A percentile compares a stretch with the other conserved stretches of the same genome.
Conservation (phyloP, 2,329 filamentous ascomycete genomes). For the Ascochyta viciae-villosae region DNA sequence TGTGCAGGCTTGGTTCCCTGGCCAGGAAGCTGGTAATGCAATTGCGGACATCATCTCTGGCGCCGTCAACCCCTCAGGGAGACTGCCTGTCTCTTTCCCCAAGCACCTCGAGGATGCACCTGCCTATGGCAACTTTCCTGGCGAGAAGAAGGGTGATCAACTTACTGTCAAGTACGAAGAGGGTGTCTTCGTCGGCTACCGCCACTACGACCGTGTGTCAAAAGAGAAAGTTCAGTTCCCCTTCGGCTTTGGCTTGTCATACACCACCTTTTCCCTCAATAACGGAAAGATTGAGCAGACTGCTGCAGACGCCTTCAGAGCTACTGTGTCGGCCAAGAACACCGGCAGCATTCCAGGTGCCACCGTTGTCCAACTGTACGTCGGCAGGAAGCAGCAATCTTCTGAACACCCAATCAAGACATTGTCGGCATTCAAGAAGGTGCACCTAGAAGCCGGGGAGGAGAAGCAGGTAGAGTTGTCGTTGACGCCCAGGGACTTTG, state of each 20-base stretch:
- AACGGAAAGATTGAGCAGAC: slow-evolving; percentile 65
- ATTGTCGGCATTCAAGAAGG: slow-evolving; percentile 71
- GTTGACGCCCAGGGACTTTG: slow-evolving; percentile 36
- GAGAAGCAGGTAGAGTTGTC: slow-evolving; percentile 62
- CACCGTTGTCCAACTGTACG: slow-evolving; percentile 64
- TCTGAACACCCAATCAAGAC: slow-evolving; percentile 68
- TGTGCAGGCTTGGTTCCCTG: slow-evolving; percentile 52
- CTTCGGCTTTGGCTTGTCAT: slow-evolving; percentile 50
- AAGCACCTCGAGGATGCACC: slow-evolving; percentile 45
- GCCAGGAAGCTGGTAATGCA: slow-evolving; percentile 52
- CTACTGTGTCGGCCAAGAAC: slow-evolving; percentile 58
- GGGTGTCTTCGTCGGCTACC: slow-evolving; percentile 62
- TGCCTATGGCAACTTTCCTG: slow-evolving; percentile 49
- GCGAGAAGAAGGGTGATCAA: slow-evolving; percentile 56
- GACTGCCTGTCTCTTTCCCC: slow-evolving; percentile 51
- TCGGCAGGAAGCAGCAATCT: slow-evolving; percentile 56
- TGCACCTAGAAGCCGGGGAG: slow-evolving; percentile 65
- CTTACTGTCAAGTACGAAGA: slow-evolving; percentile 67
- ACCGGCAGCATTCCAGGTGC: slow-evolving; percentile 58
- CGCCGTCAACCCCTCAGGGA: slow-evolving; percentile 49
- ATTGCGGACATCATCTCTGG: slow-evolving; percentile 53
- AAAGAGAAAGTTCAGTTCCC: slow-evolving; percentile 58
- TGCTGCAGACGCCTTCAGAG: slow-evolving; percentile 54
- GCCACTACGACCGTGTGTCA: slow-evolving; percentile 65
- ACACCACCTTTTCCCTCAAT: slow-evolving; percentile 54